Conservation (phyloP, 1,139 yeast species). For the Wickerhamomyces sp. region DNA sequence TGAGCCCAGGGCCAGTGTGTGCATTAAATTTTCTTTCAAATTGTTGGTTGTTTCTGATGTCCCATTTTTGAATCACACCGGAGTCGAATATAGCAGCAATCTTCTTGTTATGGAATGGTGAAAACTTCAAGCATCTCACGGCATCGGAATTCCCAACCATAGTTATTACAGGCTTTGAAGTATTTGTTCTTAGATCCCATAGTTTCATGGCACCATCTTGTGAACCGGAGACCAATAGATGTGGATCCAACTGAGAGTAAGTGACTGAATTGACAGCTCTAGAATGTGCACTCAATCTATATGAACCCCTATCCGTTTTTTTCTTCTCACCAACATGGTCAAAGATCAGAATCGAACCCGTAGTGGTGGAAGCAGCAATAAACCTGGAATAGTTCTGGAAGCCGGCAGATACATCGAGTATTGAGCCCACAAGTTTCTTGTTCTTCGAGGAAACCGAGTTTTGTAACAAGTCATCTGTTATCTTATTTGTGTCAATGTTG, state of each 20-base stretch:
- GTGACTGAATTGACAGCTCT: conserved; percentile 80
- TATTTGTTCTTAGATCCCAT: conserved; percentile 74
- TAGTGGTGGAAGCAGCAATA: conserved; percentile 45
- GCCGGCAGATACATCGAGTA: conserved; percentile 44
- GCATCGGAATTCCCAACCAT: conserved; percentile 47
- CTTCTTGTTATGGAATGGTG: conserved; percentile 42
- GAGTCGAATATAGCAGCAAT: conserved; percentile 82
- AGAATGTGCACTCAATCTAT: conserved; percentile 62
- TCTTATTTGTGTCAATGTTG: conserved; percentile 33
- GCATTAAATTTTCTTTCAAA: conserved; percentile 78
- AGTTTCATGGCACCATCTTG: conserved; percentile 86
- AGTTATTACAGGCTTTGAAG: conserved; percentile 22
- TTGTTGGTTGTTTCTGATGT: conserved; percentile 52
- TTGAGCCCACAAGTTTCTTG: conserved; percentile 42
- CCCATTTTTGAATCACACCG: conserved; percentile 85
- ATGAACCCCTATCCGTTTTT: conserved; percentile 36
- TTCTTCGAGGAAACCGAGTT: conserved; percentile 23
- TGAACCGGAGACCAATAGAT: conserved; percentile 72
- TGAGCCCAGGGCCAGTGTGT: conserved; percentile 87
- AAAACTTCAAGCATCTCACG: conserved; percentile 56
- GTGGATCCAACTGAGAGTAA: conserved; percentile 54
- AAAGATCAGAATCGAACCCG: conserved; percentile 45
- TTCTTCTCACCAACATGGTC: conserved; percentile 31
- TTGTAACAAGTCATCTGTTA: conserved; percentile 30
- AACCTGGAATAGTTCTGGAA: conserved; percentile 35